These are phyloP conservation scores for Fusarium coffeatum DNA, from an alignment of 2,329 filamentous ascomycete species.

Conservation along the genomic window DNA sequence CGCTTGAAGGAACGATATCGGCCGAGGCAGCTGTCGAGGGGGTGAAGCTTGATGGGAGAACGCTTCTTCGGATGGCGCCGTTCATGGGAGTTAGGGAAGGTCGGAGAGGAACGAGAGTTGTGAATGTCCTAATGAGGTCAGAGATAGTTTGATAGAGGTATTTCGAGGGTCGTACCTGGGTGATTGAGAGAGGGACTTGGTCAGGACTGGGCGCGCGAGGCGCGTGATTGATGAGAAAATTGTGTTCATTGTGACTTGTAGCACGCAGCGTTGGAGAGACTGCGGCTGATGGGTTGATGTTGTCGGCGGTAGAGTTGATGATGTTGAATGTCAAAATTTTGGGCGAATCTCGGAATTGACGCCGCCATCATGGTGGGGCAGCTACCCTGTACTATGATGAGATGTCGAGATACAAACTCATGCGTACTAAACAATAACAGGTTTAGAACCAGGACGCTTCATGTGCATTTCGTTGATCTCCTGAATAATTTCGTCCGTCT, in stretches of 20 bases:
- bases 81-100: conserved; percentile 56
- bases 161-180: conserved; percentile 39
- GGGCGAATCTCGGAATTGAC: conserved; percentile 41
- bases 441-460: too few species aligned
- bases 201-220: conserved; percentile 47
- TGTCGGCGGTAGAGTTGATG: conserved; percentile 28
- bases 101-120: conserved; percentile 63
- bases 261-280: conserved; percentile 15
- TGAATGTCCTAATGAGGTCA: conserved; percentile 55
- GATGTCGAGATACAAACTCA: not conserved
- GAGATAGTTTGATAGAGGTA: conserved; percentile 1
- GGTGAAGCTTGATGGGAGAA: conserved; percentile 48
- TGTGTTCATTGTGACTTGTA: conserved; percentile 38
- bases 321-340: conserved; percentile 46
- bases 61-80: conserved; percentile 48
- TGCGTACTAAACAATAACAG: too few species aligned
- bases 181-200: conserved; percentile 41
- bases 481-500: too few species aligned
- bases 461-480: too few species aligned
- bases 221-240: conserved; percentile 48
- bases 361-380: conserved; percentile 28
- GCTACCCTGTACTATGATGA: conserved; percentile 30
- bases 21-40: conserved; percentile 46
- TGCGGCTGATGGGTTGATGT: conserved; percentile 33
- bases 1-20: conserved; percentile 59